Conservation (phyloP, 163 green algal species). For the Prototheca cutis region DNA sequence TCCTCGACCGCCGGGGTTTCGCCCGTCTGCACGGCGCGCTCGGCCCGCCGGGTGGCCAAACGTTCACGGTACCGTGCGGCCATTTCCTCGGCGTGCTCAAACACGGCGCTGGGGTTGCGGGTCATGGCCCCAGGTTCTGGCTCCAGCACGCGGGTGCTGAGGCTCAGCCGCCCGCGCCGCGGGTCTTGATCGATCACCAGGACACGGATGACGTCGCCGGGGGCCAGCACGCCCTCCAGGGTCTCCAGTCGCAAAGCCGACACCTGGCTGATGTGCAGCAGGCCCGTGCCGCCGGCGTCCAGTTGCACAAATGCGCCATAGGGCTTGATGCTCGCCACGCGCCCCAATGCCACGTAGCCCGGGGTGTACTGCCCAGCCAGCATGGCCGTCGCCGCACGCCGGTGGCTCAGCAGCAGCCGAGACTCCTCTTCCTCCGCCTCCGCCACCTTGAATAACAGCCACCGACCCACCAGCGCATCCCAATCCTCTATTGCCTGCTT, state of each 20-base stretch:
- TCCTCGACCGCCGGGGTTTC: too few species aligned
- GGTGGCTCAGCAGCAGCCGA: conserved; percentile 70
- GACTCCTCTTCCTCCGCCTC: conserved; percentile 87
- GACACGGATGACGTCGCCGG: conserved; percentile 79
- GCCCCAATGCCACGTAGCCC: conserved; percentile 85
- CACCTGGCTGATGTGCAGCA: conserved; percentile 98
- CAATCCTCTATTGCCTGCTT: too few species aligned
- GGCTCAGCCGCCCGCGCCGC: conserved; percentile 68
- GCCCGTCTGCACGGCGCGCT: conserved; percentile 6
- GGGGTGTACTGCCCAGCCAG: conserved; percentile 18
- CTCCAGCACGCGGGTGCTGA: conserved; percentile 98
- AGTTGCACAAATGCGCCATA: conserved; percentile 97
- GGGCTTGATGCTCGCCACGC: conserved; percentile 77
- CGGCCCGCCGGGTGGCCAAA: conserved; percentile 24
- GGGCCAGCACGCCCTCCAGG: not conserved
- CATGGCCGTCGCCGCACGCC: conserved; percentile 27
- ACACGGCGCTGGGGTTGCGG: conserved; percentile 82
- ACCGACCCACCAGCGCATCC: conserved; percentile 67
- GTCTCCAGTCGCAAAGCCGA: conserved; percentile 8
- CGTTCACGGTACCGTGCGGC: conserved; percentile 72
- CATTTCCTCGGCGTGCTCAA: conserved; percentile 95
- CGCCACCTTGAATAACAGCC: conserved; percentile 82
- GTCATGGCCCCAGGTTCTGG: conserved; percentile 90
- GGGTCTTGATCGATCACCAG: conserved; percentile 92
- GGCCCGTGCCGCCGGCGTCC: conserved; percentile 74